Base-by-base conservation (phyloP, 495 filamentous ascomycete species). In the Darksidea phi region DNA sequence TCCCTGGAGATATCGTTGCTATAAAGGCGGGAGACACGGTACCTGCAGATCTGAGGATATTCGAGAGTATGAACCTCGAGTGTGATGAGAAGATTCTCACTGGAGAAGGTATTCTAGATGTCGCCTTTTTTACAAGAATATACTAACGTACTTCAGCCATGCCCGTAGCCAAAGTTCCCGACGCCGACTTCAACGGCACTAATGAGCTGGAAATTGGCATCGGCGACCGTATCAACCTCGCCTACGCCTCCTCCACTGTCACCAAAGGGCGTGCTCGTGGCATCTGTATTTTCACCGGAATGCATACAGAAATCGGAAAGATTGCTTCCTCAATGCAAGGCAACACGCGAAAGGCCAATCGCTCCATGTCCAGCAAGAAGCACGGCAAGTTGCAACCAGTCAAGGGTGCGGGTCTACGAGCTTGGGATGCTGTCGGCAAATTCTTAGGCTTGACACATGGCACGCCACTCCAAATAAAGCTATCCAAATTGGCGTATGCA, bases 11-110 rank as follows among this genome's bases (percentile, higher is more conserved):
- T 71, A 81, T 94, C 67, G 77, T 90, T 43, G 79, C 86, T 49
- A 72, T 95, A 43, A 91, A 90, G 78, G 89, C 89, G 67, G 90
- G 90, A 32, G 90, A 93, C 73, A 90, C 87, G 1, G 82, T 93
- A 2, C 90, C 90, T 13, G 90, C 90, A 13, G 90, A 93, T 71
- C 36, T 87, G 25, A 80, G 85, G 21, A 64, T 93, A 13, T 85
- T 90, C 59, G 88, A 92, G 56, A 84, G 84, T 41, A 89, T 91
- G 85, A 91, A 92, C 72, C 79, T 88, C 28, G 81, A 85, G 38
- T 84, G 80, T 57, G 86, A 89, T 37, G 87, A 90, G 67, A 83
- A 82, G 41, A 78, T 85, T 17, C 76, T 89, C 48, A 92, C 88
- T 2, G 88, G 88, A 34, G 89, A 94, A 72, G 56, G 47, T 59